A percentile compares a stretch with the other conserved stretches of the same genome.
These are phyloP conservation scores for Spergularia azorica DNA, from an alignment of 179 eudicot species.

Conservation along the genomic window DNA sequence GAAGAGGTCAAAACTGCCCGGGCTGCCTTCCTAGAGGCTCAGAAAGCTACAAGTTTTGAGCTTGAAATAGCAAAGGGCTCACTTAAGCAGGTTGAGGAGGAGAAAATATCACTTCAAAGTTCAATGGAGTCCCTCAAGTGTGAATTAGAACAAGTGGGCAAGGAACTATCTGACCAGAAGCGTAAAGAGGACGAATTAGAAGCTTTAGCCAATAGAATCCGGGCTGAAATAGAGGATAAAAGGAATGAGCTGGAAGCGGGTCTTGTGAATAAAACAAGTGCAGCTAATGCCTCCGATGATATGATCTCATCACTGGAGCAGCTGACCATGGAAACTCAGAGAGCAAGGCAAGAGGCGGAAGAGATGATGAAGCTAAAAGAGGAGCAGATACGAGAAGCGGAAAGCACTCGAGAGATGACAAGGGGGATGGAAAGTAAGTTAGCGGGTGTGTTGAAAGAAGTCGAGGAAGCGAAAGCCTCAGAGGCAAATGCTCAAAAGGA, in stretches of 20 bases:
- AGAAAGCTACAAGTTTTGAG: conserved; percentile 42
- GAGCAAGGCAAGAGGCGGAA: conserved; percentile 42
- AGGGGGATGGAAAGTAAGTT: conserved; percentile 50
- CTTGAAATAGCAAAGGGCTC: conserved; percentile 59
- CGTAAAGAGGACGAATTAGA: conserved; percentile 41
- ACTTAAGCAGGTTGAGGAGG: conserved; percentile 42
- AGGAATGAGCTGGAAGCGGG: conserved; percentile 56
- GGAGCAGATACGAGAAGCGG: conserved; percentile 44
- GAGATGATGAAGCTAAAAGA: conserved; percentile 31
- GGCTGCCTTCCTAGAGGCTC: conserved; percentile 41
- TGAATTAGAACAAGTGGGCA: conserved; percentile 54
- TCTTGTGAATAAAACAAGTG: conserved; percentile 39
- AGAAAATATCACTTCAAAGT: conserved; percentile 51
- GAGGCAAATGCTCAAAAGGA: conserved; percentile 51
- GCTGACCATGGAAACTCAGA: conserved; percentile 42
- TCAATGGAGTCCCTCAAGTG: conserved; percentile 48
- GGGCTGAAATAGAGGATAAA: conserved; percentile 41
- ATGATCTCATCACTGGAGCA: conserved; percentile 39
- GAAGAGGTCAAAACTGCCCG: conserved; percentile 54
- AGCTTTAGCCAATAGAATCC: conserved; percentile 29
- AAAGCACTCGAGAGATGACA: conserved; percentile 32
- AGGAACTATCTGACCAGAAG: conserved; percentile 43
- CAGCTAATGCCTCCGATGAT: conserved; percentile 33
- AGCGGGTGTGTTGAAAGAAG: conserved; percentile 42
- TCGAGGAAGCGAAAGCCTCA: conserved; percentile 60